A percentile compares a stretch with the other conserved stretches of the same genome.
phyloP scores from a whole-genome alignment of 352 stramenopile genomes.

The Phytophthora tubulina region DNA sequence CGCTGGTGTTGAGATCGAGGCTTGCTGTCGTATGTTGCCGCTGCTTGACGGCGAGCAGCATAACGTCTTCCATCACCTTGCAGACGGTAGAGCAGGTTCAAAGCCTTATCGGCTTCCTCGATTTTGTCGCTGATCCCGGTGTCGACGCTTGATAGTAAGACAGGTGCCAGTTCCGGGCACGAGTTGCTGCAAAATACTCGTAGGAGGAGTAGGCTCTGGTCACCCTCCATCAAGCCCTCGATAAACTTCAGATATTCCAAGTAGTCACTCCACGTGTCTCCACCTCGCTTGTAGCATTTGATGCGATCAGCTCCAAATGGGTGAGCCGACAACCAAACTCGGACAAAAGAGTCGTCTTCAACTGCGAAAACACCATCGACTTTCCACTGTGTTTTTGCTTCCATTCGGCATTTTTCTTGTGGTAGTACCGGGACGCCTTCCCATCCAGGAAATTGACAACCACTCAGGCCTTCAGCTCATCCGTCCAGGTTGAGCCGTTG shows the following conservation, averaged over 20 bases:
- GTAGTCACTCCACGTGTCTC: slow-evolving; percentile 17
- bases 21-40: too few species aligned
- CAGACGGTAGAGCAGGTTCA: slow-evolving; percentile 11
- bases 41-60: too few species aligned
- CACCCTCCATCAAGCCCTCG: slow-evolving; percentile 18
- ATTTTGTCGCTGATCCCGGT: neutral
- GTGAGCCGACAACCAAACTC: slow-evolving; percentile 13
- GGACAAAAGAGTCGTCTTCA: neutral
- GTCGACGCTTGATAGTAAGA: neutral
- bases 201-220: slow-evolving; percentile 8
- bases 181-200: slow-evolving; percentile 18
- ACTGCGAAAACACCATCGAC: neutral
- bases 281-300: slow-evolving; percentile 3
- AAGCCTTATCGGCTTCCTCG: neutral
- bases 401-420: slow-evolving; percentile 20
- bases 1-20: too few species aligned
- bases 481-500: slow-evolving; percentile 13
- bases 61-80: slow-evolving; percentile 14
- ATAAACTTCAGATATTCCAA: slow-evolving; percentile 27
- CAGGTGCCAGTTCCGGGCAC: slow-evolving; percentile 1
- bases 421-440: slow-evolving; percentile 13
- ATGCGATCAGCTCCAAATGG: slow-evolving; percentile 13
- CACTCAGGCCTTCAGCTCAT: slow-evolving; percentile 17
- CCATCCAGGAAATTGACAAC: slow-evolving; percentile 23
- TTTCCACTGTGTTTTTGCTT: slow-evolving; percentile 4